Percentiles rank a stretch among this genome's conserved stretches.
Evolutionary conservation across 169 alveolate genomes (phyloP).

Genomic region (Plasmodium gaboni): DNA sequence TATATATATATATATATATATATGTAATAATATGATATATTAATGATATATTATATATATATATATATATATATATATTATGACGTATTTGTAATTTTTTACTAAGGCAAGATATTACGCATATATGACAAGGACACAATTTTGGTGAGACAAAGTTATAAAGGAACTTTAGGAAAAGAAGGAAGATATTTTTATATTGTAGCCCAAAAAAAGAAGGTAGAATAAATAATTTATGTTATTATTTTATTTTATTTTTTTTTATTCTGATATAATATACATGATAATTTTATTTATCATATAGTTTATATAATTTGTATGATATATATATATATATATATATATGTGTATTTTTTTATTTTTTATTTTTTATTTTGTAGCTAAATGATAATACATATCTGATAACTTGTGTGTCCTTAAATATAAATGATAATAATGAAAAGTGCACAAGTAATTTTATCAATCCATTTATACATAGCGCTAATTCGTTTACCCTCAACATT

Average conservation of each 20-base stretch:
- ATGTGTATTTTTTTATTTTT: background rate
- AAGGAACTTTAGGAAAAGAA: slow-evolving; percentile 29
- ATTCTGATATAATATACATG: too few relatives aligned
- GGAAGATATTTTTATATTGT: slow-evolving; percentile 53
- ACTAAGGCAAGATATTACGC: slow-evolving; percentile 32
- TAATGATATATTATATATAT: background rate
- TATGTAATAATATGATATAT: background rate
- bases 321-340: slow-evolving; percentile 12
- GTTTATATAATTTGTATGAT: background rate
- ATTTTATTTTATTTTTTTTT: background rate
- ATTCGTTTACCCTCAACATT: slow-evolving; percentile 30
- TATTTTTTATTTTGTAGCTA: slow-evolving; percentile 10
- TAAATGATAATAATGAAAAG: slow-evolving; percentile 42
- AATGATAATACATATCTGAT: slow-evolving; percentile 18
- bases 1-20: slow-evolving; percentile 1
- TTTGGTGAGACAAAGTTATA: slow-evolving; percentile 46
- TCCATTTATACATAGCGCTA: slow-evolving; percentile 26
- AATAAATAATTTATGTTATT: slow-evolving; percentile 4
- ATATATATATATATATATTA: background rate
- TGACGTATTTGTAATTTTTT: background rate
- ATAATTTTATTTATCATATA: background rate
- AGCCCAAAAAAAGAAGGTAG: slow-evolving; percentile 41
- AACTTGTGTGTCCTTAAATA: slow-evolving; percentile 28
- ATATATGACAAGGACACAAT: slow-evolving; percentile 35
- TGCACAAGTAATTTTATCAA: slow-evolving; percentile 8